Conservation (phyloP, 495 filamentous ascomycete species). For the Podospora conica region DNA sequence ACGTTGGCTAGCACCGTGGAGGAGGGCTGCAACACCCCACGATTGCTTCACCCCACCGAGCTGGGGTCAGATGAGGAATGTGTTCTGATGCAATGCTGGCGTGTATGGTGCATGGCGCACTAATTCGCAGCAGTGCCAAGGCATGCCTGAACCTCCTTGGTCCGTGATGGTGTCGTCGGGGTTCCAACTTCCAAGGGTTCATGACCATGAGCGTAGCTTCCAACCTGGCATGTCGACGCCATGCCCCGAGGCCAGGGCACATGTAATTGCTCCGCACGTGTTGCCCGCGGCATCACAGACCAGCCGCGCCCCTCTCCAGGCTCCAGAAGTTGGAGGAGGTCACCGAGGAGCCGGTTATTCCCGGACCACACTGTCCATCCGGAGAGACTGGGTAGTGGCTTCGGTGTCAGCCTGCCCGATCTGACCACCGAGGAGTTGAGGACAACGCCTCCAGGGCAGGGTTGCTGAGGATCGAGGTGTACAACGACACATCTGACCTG, state of each 20-base stretch:
- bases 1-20: background rate
- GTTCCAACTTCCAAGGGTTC: no score
- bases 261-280: background rate
- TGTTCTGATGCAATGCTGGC: background rate
- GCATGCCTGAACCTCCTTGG: background rate
- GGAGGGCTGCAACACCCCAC: conserved; percentile 3
- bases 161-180: background rate
- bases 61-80: background rate
- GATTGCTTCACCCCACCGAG: background rate
- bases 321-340: background rate
- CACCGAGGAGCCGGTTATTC: conserved; percentile 8
- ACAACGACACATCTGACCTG: background rate
- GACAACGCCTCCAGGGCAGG: background rate
- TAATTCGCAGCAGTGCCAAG: background rate
- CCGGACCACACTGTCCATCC: background rate
- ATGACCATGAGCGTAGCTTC: background rate
- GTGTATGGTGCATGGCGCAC: background rate
- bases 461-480: background rate
- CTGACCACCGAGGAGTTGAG: background rate
- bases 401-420: background rate
- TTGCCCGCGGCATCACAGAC: background rate
- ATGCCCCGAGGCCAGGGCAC: background rate
- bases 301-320: background rate
- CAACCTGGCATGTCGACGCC: no score
- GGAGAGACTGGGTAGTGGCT: background rate